phyloP scores from a whole-genome alignment of 179 eudicot genomes.

The Beta corolliflora region DNA sequence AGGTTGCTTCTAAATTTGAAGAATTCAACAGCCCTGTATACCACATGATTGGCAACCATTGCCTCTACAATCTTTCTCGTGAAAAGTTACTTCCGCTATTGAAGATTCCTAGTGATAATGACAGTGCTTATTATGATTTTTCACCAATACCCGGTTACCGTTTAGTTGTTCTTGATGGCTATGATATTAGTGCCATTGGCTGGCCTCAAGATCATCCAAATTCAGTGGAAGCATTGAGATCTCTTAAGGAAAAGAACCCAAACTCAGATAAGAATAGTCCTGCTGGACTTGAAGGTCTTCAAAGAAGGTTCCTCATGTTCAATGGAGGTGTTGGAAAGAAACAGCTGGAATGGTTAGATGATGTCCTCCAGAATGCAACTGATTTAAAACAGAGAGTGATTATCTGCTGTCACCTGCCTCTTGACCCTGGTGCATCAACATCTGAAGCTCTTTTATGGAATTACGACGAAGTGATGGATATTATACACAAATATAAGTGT shows the following conservation, averaged over 20 bases:
- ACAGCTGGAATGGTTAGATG: slow-evolving; percentile 79
- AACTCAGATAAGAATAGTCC: slow-evolving; percentile 86
- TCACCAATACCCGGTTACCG: slow-evolving; percentile 68
- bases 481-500: slow-evolving; percentile 72
- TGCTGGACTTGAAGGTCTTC: slow-evolving; percentile 56
- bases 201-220: slow-evolving; percentile 89
- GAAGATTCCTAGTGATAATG: slow-evolving; percentile 43
- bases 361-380: slow-evolving; percentile 65
- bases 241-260: slow-evolving; percentile 69
- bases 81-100: slow-evolving; percentile 71
- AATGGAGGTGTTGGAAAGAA: slow-evolving; percentile 88
- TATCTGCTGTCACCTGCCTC: slow-evolving; percentile 78
- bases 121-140: slow-evolving; percentile 79
- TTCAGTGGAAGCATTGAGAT: slow-evolving; percentile 50
- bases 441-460: slow-evolving; percentile 79
- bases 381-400: slow-evolving; percentile 66
- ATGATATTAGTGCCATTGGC: slow-evolving; percentile 90
- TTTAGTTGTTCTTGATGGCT: slow-evolving; percentile 86
- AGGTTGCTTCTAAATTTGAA: slow-evolving; percentile 63
- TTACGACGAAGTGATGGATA: slow-evolving; percentile 77
- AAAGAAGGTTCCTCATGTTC: slow-evolving; percentile 85
- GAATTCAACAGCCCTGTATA: slow-evolving; percentile 67
- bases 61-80: slow-evolving; percentile 93
- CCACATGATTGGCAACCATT: slow-evolving; percentile 98
- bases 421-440: slow-evolving; percentile 64